Percentiles rank a stretch among this genome's conserved stretches.
Evolutionary conservation across 345 rosid genomes (phyloP).

Genomic region (Moricandia moricandioides): DNA sequence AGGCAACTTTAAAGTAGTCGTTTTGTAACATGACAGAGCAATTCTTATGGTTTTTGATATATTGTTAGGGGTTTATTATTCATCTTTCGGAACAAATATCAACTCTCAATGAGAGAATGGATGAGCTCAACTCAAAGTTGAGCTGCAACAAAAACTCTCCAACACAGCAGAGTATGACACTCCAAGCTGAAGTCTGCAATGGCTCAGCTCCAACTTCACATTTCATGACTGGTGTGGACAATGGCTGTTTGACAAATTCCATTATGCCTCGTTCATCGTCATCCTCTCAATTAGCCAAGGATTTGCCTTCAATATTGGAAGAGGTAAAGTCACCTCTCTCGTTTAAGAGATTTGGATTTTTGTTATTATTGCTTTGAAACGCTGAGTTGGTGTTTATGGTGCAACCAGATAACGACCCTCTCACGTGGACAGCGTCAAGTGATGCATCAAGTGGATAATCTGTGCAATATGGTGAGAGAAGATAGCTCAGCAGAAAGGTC

Average conservation of each 20-base stretch:
- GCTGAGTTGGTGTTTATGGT: neutral
- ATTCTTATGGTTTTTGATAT: conserved; percentile 10
- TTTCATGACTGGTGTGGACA: conserved; percentile 79
- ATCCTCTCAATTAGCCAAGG: conserved; percentile 76
- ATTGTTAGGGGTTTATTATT: conserved; percentile 55
- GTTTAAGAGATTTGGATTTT: neutral
- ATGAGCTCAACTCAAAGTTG: conserved; percentile 77
- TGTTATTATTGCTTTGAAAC: conserved; percentile 21
- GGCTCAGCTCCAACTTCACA: conserved; percentile 85
- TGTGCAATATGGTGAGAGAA: conserved; percentile 56
- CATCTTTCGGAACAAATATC: conserved; percentile 92
- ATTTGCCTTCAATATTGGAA: conserved; percentile 59
- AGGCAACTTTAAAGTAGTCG: neutral
- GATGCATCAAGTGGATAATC: conserved; percentile 64
- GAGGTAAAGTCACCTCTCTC: conserved; percentile 53
- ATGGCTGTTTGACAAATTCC: conserved; percentile 66
- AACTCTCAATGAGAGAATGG: conserved; percentile 83
- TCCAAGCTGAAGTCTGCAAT: conserved; percentile 60
- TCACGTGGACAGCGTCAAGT: conserved; percentile 76
- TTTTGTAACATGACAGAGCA: neutral
- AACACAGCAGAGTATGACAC: conserved; percentile 66
- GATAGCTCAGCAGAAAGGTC: conserved; percentile 49
- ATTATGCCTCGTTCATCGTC: conserved; percentile 72
- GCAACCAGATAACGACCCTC: conserved; percentile 57
- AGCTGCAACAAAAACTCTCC: conserved; percentile 47